Base-by-base conservation (phyloP, 805 yeast species). In the Lachancea quebecensis region DNA sequence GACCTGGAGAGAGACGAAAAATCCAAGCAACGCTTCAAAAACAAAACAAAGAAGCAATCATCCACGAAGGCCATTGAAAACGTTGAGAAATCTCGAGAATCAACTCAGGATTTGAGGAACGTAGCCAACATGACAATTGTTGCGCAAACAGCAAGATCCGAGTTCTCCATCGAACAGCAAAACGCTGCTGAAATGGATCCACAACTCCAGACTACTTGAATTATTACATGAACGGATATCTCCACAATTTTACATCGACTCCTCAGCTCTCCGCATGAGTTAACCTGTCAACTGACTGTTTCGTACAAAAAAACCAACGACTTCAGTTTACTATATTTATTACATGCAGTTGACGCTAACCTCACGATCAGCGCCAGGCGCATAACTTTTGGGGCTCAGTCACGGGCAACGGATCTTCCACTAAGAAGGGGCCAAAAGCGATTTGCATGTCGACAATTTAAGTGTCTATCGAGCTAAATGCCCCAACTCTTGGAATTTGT, bases 1-100 rank as follows among this genome's bases (percentile, higher is more conserved):
- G 95, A 82, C 52, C 58, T 81, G 38, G 87, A 81, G 38, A 67
- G 81, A 52, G 75, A 73, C 32, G 77, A 72, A 40, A 71, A 66
- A 55, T 64, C 66, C 49, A 65, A 62, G 35, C 59, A 68, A 50
- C 36, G 43, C 14, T 44, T 34, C 17, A 48, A 40, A 39, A 40
- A 32, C 31, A 34, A 34, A 15, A 39, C 37, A 29, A 36, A 27
- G 15, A 34, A 15, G 21, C 16, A 17, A 30, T 4, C 25, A 7
- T 9, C 33, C 8, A 12, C 33, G 33, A 30, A 11, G 33, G 5
- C 33, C 33, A 12, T 14, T 30, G 14, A 5, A 8, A 30, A 30
- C 5, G 14, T 14, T 30, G 12, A 11, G 9, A 30, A 30, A 9
- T 5, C 14, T 11, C 14, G 8, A 5, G 33, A 30, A 11, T 8